Evolutionary conservation across 2,329 filamentous ascomycete genomes (phyloP).

Genomic region (Beauveria medogensis): DNA sequence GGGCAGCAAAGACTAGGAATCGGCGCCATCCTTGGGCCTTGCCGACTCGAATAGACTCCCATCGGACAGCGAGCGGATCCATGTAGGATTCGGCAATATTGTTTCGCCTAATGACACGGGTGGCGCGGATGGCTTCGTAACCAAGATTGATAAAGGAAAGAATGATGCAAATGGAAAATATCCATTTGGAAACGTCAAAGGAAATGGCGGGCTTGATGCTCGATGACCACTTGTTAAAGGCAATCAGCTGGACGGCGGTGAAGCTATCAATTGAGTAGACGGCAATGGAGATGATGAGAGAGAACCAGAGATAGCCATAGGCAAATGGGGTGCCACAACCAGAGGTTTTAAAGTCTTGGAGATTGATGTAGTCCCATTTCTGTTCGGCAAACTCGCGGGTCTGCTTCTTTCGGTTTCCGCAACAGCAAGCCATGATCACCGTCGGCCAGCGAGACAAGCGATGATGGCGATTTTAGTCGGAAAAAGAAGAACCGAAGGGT

Average conservation of each 20-base stretch:
- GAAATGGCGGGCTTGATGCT: slow-evolving; percentile 71
- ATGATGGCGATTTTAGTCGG: background rate
- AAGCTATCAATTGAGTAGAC: slow-evolving; percentile 90
- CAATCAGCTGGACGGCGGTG: slow-evolving; percentile 83
- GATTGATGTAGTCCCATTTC: slow-evolving; percentile 84
- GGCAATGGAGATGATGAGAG: slow-evolving; percentile 67
- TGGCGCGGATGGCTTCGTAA: slow-evolving; percentile 72
- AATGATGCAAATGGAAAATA: slow-evolving; percentile 89
- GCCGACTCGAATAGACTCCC: slow-evolving; percentile 74
- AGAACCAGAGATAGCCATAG: slow-evolving; percentile 78
- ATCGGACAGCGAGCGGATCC: slow-evolving; percentile 74
- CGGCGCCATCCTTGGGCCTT: slow-evolving; percentile 73
- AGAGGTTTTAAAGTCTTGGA: slow-evolving; percentile 72
- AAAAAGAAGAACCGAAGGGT: slow-evolving; percentile 3
- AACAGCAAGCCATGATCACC: slow-evolving; percentile 48
- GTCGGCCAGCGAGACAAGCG: slow-evolving; percentile 10
- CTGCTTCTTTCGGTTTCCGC: slow-evolving; percentile 52
- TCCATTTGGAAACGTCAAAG: slow-evolving; percentile 80
- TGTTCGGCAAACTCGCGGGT: slow-evolving; percentile 69
- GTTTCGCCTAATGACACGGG: slow-evolving; percentile 72
- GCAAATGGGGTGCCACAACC: slow-evolving; percentile 72
- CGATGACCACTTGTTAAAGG: slow-evolving; percentile 82
- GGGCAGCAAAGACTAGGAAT: slow-evolving; percentile 84
- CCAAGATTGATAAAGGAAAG: slow-evolving; percentile 75
- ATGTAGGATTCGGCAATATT: slow-evolving; percentile 89